Evolutionary conservation across 2,329 filamentous ascomycete genomes (phyloP).

Genomic region (Cercospora zeae-maydis): DNA sequence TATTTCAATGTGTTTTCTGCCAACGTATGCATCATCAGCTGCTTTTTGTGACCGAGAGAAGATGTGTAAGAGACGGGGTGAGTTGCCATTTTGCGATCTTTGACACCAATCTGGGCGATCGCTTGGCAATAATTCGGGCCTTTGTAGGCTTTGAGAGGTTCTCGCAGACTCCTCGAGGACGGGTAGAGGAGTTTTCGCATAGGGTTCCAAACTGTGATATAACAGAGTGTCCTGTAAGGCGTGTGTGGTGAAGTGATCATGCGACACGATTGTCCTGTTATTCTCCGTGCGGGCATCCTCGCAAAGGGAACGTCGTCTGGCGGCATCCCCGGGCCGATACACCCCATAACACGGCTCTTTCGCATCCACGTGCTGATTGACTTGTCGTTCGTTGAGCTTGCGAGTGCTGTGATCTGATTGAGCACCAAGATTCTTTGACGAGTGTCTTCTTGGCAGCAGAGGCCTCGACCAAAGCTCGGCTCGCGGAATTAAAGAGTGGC

Average conservation of each 20-base stretch:
- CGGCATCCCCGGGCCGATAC: slow-evolving; percentile 22
- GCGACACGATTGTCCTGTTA: background rate
- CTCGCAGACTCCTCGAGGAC: background rate
- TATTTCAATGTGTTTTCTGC: background rate
- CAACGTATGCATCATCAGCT: background rate
- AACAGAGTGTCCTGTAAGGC: background rate
- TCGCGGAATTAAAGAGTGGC: background rate
- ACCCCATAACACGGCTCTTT: background rate
- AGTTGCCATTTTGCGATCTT: slow-evolving; percentile 22
- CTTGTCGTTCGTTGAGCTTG: background rate
- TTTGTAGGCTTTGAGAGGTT: background rate
- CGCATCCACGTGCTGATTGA: background rate
- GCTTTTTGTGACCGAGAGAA: slow-evolving; percentile 9
- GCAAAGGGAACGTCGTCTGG: slow-evolving; percentile 13
- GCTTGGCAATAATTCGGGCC: slow-evolving; percentile 11
- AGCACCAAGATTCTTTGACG: background rate
- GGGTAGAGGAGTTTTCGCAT: background rate
- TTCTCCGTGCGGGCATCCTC: background rate
- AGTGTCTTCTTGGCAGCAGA: background rate
- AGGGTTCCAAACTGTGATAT: background rate
- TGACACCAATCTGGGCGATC: slow-evolving; percentile 29
- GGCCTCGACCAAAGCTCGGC: background rate
- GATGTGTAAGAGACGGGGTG: slow-evolving; percentile 9
- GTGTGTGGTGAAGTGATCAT: background rate
- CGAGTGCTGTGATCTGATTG: background rate